Conservation (phyloP, 495 filamentous ascomycete genomes). For the Hyphodiscus hymeniophilus region DNA sequence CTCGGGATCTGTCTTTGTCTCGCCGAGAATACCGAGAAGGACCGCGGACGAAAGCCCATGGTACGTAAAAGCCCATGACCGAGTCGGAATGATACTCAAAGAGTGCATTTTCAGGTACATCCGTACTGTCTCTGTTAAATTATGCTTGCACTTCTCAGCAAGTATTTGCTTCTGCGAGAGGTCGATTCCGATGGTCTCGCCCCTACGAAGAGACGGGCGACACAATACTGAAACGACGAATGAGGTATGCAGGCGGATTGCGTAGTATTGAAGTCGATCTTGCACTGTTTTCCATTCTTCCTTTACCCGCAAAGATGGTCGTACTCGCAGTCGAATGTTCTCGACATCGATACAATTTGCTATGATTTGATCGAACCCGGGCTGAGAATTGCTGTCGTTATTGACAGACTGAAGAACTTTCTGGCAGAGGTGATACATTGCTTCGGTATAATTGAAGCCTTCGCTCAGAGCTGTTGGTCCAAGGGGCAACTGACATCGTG, state of each 20-base stretch:
- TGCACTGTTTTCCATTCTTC: slow-evolving; percentile 45
- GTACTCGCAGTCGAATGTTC: slow-evolving; percentile 35
- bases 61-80: slow-evolving; percentile 60
- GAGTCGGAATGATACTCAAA: slow-evolving; percentile 53
- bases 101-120: slow-evolving; percentile 63
- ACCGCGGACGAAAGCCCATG: slow-evolving; percentile 57
- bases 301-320: slow-evolving; percentile 36
- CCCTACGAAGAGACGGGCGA: slow-evolving; percentile 40
- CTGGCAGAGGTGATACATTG: slow-evolving; percentile 45
- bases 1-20: slow-evolving; percentile 48
- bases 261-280: slow-evolving; percentile 46
- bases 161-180: slow-evolving; percentile 36
- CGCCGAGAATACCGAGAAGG: slow-evolving; percentile 54
- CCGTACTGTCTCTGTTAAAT: slow-evolving; percentile 55
- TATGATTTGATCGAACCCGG: slow-evolving; percentile 38
- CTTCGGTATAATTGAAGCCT: slow-evolving; percentile 43
- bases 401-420: slow-evolving; percentile 42
- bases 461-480: slow-evolving; percentile 29
- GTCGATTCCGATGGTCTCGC: slow-evolving; percentile 31
- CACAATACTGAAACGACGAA: slow-evolving; percentile 48
- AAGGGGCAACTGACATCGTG: slow-evolving; percentile 25
- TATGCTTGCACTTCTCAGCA: slow-evolving; percentile 49
- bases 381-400: slow-evolving; percentile 37
- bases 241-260: slow-evolving; percentile 44
- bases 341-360: slow-evolving; percentile 40